phyloP scores from a whole-genome alignment of 371 early-diverging fungal genomes.

The Mortierella sp. region DNA sequence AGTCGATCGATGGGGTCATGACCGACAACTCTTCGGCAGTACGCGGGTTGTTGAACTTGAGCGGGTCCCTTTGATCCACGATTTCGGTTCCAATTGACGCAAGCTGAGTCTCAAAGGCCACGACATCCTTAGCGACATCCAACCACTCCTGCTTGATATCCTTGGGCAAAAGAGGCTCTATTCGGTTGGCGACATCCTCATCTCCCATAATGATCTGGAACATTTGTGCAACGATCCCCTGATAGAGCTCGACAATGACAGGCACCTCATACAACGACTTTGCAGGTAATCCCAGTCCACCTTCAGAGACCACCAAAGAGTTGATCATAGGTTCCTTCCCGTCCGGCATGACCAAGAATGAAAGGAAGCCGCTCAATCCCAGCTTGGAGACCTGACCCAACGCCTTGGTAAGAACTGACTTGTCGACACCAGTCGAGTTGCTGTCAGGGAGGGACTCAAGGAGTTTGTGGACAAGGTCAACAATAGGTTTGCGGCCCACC shows the following conservation, averaged over 20 bases:
- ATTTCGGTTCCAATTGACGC: not conserved
- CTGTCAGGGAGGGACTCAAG: conserved; percentile 33
- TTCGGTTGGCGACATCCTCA: conserved; percentile 11
- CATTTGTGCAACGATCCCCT: conserved; percentile 42
- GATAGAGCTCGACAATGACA: conserved; percentile 42
- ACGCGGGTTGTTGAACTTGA: conserved; percentile 59
- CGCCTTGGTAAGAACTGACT: conserved; percentile 19
- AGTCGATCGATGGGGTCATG: conserved; percentile 60
- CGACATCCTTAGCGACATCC: conserved; percentile 20
- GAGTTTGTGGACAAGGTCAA: conserved; percentile 57
- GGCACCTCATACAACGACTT: not conserved
- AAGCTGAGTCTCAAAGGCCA: conserved; percentile 21
- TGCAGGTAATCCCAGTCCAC: not conserved
- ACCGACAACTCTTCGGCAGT: conserved; percentile 49
- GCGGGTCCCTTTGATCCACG: conserved; percentile 61
- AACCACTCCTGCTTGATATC: conserved; percentile 23
- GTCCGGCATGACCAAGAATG: not conserved
- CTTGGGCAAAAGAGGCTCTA: not conserved
- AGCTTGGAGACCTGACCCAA: not conserved
- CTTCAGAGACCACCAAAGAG: not conserved
- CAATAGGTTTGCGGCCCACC: conserved; percentile 62
- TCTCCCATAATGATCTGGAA: conserved; percentile 27
- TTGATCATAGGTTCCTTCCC: not conserved
- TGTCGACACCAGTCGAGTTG: not conserved
- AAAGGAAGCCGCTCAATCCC: not conserved